These are phyloP conservation scores for Talaromyces amestolkiae DNA, from an alignment of 2,329 filamentous ascomycete species.

Conservation along the genomic window DNA sequence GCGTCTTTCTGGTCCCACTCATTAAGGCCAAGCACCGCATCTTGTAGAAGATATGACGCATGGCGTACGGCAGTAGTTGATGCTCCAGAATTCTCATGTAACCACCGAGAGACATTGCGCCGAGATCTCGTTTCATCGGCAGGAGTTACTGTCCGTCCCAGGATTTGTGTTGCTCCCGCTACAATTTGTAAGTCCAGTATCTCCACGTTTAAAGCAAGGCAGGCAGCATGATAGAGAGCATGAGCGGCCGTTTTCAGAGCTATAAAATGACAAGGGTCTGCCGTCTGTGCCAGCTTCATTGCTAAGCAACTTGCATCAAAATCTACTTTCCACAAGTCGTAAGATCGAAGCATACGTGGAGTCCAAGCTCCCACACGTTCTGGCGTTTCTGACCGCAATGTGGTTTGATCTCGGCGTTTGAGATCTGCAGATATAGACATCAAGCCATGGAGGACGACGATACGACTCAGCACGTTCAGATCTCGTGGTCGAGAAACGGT, in stretches of 20 bases:
- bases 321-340: constrained; percentile 58
- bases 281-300: constrained; percentile 34
- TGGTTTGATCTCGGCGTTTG: constrained; percentile 61
- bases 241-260: constrained; percentile 51
- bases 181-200: constrained; percentile 63
- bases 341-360: constrained; percentile 52
- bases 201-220: constrained; percentile 57
- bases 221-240: constrained; percentile 59
- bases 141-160: constrained; percentile 54
- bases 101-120: constrained; percentile 55
- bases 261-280: constrained; percentile 42
- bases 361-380: constrained; percentile 50
- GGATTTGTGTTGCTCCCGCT: constrained; percentile 58
- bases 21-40: constrained; percentile 50
- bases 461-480: constrained; percentile 53
- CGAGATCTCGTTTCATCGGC: constrained; percentile 52
- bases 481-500: constrained; percentile 36
- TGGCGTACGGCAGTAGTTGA: constrained; percentile 54
- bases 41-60: constrained; percentile 53
- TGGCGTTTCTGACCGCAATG: constrained; percentile 48
- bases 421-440: constrained; percentile 65
- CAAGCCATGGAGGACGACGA: constrained; percentile 58
- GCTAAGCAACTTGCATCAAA: constrained; percentile 53
- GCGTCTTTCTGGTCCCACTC: constrained; percentile 54
- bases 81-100: constrained; percentile 26